Conservation (phyloP, 208 protist species). For the Trypanosoma theileri region DNA sequence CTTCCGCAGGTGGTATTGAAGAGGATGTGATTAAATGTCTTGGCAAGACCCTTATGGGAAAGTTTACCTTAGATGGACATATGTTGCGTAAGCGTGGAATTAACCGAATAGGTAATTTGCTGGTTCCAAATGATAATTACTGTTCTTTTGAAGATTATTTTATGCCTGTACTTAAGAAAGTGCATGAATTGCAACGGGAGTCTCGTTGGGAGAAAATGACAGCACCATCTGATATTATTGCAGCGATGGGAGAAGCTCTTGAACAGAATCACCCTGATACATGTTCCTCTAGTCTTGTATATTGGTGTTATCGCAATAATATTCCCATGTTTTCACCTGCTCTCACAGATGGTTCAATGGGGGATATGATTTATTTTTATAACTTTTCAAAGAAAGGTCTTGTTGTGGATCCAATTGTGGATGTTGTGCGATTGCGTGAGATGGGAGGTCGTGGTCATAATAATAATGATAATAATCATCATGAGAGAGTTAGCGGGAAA, state of each 20-base stretch:
- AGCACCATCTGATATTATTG: constrained; percentile 97
- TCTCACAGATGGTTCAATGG: constrained; percentile 98
- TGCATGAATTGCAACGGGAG: constrained; percentile 92
- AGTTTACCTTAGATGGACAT: constrained; percentile 93
- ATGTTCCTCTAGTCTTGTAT: constrained; percentile 78
- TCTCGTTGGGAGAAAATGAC: constrained; percentile 63
- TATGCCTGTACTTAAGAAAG: constrained; percentile 94
- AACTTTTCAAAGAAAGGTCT: constrained; percentile 97
- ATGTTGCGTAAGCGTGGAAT: constrained; percentile 88
- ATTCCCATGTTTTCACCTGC: constrained; percentile 99
- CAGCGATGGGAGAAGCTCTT: constrained; percentile 93
- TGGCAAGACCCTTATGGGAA: constrained; percentile 93
- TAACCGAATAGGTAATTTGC: constrained; percentile 99
- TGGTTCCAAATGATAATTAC: constrained; percentile 99
- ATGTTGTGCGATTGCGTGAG: constrained; percentile 69
- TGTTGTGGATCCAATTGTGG: constrained; percentile 94
- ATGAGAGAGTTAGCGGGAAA: constrained; percentile 7
- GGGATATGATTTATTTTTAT: constrained; percentile 99
- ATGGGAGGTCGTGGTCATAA: constrained; percentile 11
- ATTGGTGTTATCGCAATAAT: constrained; percentile 97
- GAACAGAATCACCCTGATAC: constrained; percentile 78
- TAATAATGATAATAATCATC: not conserved
- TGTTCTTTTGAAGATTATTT: constrained; percentile 99
- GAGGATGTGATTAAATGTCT: constrained; percentile 99
- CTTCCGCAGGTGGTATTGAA: constrained; percentile 99